Evolutionary conservation across 331 rosid species (phyloP).

Genomic region (Malus hybrid): DNA sequence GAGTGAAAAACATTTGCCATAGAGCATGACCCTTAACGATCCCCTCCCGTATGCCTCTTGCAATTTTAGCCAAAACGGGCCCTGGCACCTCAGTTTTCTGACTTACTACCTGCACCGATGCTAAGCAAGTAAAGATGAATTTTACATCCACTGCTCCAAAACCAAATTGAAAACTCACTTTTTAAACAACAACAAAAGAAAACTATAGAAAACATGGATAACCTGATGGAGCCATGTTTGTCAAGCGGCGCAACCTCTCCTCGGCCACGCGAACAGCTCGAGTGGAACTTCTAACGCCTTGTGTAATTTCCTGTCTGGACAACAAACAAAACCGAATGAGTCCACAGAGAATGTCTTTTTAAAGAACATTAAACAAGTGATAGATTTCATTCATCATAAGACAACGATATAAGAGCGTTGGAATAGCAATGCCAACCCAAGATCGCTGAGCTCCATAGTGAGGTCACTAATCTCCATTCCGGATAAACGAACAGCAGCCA

Average conservation of each 20-base stretch:
- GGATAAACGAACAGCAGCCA: constrained; percentile 83
- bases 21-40: constrained; percentile 65
- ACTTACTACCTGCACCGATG: constrained; percentile 49
- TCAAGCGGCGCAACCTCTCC: constrained; percentile 54
- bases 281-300: constrained; percentile 77
- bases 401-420: background rate
- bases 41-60: constrained; percentile 52
- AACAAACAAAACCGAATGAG: constrained; percentile 1
- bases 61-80: constrained; percentile 55
- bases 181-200: background rate
- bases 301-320: constrained; percentile 65
- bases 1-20: constrained; percentile 51
- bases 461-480: constrained; percentile 89
- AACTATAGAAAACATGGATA: constrained; percentile 8
- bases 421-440: constrained; percentile 36
- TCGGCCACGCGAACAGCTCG: constrained; percentile 61
- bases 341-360: background rate
- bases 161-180: background rate
- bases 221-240: constrained; percentile 67
- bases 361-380: background rate
- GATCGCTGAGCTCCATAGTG: constrained; percentile 78
- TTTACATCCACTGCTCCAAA: constrained; percentile 29
- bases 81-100: constrained; percentile 30
- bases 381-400: background rate
- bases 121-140: constrained; percentile 58